phyloP scores from a whole-genome alignment of 768 basidiomycete species.

The Leccinum longicurvipes region DNA sequence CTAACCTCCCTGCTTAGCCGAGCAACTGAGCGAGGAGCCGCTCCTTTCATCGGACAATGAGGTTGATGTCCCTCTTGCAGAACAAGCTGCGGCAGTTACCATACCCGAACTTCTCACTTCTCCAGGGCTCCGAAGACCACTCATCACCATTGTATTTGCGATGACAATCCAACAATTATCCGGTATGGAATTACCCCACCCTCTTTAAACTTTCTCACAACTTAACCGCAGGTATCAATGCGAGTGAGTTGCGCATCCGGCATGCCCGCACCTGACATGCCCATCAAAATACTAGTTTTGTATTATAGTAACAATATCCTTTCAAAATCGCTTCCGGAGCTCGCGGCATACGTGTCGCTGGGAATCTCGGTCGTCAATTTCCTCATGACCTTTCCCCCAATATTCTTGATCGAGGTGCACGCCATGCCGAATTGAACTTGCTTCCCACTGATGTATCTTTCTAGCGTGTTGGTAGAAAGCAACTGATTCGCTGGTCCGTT shows the following conservation, averaged over 20 bases:
- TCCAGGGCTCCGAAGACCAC: conserved; percentile 56
- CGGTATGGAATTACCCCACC: conserved; percentile 38
- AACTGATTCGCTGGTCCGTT: conserved; percentile 65
- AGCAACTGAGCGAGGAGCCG: conserved; percentile 26
- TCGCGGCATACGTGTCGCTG: conserved; percentile 79
- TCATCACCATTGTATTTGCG: conserved; percentile 62
- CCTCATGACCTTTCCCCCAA: conserved; percentile 71
- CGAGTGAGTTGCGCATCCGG: conserved; percentile 39
- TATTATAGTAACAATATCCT: conserved; percentile 92
- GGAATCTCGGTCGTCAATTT: conserved; percentile 85
- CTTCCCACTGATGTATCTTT: conserved; percentile 1
- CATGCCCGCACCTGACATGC: not conserved
- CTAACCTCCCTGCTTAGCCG: conserved; percentile 18
- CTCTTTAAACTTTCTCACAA: conserved; percentile 3
- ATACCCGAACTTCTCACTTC: conserved; percentile 51
- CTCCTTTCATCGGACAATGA: conserved; percentile 22
- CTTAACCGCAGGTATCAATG: conserved; percentile 62
- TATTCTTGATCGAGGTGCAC: conserved; percentile 77
- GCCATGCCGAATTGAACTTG: conserved; percentile 2
- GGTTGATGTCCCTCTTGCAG: conserved; percentile 13
- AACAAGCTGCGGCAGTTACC: conserved; percentile 38
- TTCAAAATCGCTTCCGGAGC: conserved; percentile 69
- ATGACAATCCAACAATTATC: conserved; percentile 82
- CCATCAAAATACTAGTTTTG: conserved; percentile 50
- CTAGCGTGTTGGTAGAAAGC: conserved; percentile 71